Evolutionary conservation across 1,139 yeast species (phyloP).

Genomic region (Keqinozyma sinolaborantium): DNA sequence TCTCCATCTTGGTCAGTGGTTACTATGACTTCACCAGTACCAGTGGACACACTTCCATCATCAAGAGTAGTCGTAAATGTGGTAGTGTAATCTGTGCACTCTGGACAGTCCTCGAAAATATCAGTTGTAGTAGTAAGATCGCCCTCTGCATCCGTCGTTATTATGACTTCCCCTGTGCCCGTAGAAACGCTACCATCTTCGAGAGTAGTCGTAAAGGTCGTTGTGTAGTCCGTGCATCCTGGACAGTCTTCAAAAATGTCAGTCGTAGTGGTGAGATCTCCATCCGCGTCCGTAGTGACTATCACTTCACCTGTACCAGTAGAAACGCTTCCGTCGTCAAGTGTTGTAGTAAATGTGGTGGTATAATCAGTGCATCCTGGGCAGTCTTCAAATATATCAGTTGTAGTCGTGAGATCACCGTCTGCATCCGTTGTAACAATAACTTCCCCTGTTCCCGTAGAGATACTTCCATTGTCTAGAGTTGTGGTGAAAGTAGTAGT

Average conservation of each 20-base stretch:
- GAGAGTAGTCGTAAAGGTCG: constrained; percentile 3
- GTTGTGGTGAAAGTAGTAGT: constrained; percentile 3
- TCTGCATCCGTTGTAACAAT: no score
- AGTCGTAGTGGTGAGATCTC: constrained; percentile 4
- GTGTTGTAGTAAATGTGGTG: constrained; percentile 15
- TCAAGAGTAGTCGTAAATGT: no score
- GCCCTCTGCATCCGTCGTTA: constrained; percentile 7
- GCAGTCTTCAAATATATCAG: constrained; percentile 7
- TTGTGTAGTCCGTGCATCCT: constrained; percentile 5
- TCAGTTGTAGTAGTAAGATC: constrained; percentile 2
- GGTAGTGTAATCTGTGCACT: no score
- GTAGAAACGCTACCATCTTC: constrained; percentile 5
- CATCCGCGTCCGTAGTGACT: constrained; percentile 8
- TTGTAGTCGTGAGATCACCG: constrained; percentile 7
- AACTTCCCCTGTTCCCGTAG: constrained; percentile 4
- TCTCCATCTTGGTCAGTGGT: no score
- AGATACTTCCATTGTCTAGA: constrained; percentile 1
- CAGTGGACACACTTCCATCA: no score
- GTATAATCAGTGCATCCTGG: constrained; percentile 14
- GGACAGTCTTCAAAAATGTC: constrained; percentile 4
- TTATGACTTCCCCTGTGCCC: constrained; percentile 5
- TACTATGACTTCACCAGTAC: no score
- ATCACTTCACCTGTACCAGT: constrained; percentile 6
- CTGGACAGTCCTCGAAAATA: constrained; percentile 6
- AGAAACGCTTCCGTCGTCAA: constrained; percentile 13